A percentile compares a stretch with the other conserved stretches of the same genome.
These are phyloP conservation scores for Thielaviopsis populi DNA, from an alignment of 2,329 filamentous ascomycete species.

Conservation along the genomic window DNA sequence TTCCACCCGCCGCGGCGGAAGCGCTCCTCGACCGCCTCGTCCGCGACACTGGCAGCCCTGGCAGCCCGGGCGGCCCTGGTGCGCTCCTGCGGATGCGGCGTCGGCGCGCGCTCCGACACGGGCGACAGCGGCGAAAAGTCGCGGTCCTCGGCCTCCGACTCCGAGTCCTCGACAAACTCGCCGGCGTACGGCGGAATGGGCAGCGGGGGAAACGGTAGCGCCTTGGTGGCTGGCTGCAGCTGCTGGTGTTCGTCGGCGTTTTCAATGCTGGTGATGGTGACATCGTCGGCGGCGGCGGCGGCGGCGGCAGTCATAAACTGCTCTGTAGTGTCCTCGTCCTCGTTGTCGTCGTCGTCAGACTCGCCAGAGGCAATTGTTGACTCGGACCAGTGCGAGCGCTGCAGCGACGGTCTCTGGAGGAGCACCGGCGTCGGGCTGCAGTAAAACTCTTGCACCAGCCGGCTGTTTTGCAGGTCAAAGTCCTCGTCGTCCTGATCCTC, in stretches of 20 bases:
- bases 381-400: conserved; percentile 20
- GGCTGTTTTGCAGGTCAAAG: conserved; percentile 11
- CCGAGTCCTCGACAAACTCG: conserved; percentile 9
- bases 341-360: conserved; percentile 13
- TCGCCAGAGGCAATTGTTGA: conserved; percentile 18
- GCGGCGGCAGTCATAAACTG: conserved; percentile 6
- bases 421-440: background rate
- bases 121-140: conserved; percentile 12
- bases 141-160: conserved; percentile 15
- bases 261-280: conserved; percentile 13
- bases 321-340: conserved; percentile 15
- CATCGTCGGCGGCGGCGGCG: conserved; percentile 8
- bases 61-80: background rate
- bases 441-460: conserved; percentile 13
- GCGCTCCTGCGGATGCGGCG: conserved; percentile 9
- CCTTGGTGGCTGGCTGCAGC: conserved; percentile 7
- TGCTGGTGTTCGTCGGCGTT: conserved; percentile 14
- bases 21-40: conserved; percentile 19
- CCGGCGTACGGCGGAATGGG: conserved; percentile 2
- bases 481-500: conserved; percentile 7
- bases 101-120: conserved; percentile 9
- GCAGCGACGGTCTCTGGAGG: conserved; percentile 8
- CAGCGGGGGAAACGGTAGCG: conserved; percentile 4
- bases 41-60: conserved; percentile 14
- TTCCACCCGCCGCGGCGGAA: conserved; percentile 21